Percentiles rank a stretch among this genome's conserved stretches.
These are phyloP conservation scores for Aureobasidium subglaciale DNA, from an alignment of 2,329 filamentous ascomycete species.

Conservation along the genomic window DNA sequence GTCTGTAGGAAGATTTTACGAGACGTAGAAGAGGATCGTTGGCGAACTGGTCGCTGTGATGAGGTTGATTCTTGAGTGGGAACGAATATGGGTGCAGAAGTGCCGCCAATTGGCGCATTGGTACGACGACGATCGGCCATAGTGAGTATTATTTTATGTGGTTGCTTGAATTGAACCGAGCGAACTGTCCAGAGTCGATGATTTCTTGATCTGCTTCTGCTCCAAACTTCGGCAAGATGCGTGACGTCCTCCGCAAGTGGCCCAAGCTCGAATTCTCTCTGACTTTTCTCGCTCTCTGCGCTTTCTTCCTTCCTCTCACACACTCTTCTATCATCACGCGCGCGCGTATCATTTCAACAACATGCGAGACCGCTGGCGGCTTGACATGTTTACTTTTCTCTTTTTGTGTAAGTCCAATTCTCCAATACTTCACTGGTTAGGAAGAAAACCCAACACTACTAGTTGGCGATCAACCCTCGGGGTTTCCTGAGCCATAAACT, in stretches of 20 bases:
- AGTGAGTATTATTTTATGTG: not conserved
- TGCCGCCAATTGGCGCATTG: constrained; percentile 77
- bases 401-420: not conserved
- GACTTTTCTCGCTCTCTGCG: constrained; percentile 19
- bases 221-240: constrained; percentile 11
- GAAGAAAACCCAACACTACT: constrained; percentile 26
- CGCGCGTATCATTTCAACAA: not conserved
- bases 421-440: not conserved
- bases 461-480: constrained; percentile 25
- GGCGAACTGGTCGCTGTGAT: constrained; percentile 45
- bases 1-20: constrained; percentile 89
- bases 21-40: constrained; percentile 61
- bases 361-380: constrained; percentile 8
- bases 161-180: constrained; percentile 15
- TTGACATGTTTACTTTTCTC: not conserved
- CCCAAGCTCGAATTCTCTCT: constrained; percentile 11
- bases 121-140: constrained; percentile 85
- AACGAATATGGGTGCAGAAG: constrained; percentile 64
- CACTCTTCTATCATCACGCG: not conserved
- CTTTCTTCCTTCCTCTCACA: constrained; percentile 3
- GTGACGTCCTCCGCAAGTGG: not conserved
- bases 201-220: constrained; percentile 8
- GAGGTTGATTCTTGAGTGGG: constrained; percentile 41
- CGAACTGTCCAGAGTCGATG: not conserved
- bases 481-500: constrained; percentile 30